phyloP scores from a whole-genome alignment of 208 protist species.

The Wallacemonas rigidus region DNA sequence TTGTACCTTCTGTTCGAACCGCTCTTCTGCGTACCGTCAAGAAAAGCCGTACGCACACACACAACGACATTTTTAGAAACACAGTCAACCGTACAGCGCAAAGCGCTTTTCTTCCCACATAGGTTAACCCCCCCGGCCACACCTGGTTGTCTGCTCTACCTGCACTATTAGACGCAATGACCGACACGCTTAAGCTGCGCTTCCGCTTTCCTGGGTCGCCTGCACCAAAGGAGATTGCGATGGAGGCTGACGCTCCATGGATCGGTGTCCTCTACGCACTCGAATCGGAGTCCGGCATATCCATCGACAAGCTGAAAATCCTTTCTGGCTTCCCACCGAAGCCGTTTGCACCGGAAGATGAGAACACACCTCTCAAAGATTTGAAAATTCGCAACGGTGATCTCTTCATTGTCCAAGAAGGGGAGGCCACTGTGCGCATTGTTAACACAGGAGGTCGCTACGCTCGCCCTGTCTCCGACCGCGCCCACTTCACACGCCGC shows the following conservation, averaged over 20 bases:
- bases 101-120: no score
- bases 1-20: no score
- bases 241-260: slow-evolving; percentile 48
- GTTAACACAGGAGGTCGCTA: slow-evolving; percentile 70
- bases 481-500: slow-evolving; percentile 84
- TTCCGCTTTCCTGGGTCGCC: slow-evolving; percentile 61
- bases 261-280: slow-evolving; percentile 36
- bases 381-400: slow-evolving; percentile 56
- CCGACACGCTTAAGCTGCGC: slow-evolving; percentile 54
- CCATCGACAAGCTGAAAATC: slow-evolving; percentile 43
- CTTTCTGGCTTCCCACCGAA: slow-evolving; percentile 83
- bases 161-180: neutral
- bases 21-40: no score
- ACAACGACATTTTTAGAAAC: no score
- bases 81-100: no score
- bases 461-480: slow-evolving; percentile 71
- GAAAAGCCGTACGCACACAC: no score
- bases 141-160: no score
- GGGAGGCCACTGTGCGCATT: slow-evolving; percentile 57
- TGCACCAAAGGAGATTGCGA: slow-evolving; percentile 39
- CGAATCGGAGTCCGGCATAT: slow-evolving; percentile 38
- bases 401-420: slow-evolving; percentile 82
- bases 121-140: no score
- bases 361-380: slow-evolving; percentile 28
- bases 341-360: slow-evolving; percentile 41